A percentile compares a stretch with the other conserved stretches of the same genome.
These are phyloP conservation scores for Phlebiopsis flavidoalba DNA, from an alignment of 768 basidiomycete species.

Conservation along the genomic window DNA sequence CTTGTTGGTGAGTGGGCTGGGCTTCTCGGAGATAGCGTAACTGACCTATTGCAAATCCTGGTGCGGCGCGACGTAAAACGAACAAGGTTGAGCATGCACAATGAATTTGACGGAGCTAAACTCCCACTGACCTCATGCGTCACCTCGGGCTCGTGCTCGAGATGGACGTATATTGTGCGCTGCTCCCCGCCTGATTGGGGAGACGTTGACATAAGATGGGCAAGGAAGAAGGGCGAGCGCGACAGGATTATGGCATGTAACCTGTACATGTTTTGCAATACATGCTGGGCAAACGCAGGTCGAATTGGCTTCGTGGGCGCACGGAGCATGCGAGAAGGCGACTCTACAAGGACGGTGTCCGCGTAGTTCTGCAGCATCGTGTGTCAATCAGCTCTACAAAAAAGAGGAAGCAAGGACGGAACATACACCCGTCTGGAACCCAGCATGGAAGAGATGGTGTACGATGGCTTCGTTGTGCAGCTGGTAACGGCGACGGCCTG, in stretches of 20 bases:
- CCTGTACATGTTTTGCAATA: slow-evolving; percentile 68
- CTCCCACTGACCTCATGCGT: slow-evolving; percentile 69
- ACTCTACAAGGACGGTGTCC: slow-evolving; percentile 73
- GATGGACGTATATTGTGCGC: slow-evolving; percentile 65
- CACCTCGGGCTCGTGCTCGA: slow-evolving; percentile 77
- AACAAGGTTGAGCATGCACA: not conserved
- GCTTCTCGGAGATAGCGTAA: not conserved
- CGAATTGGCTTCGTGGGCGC: not conserved
- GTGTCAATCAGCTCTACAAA: not conserved
- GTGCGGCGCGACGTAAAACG: not conserved
- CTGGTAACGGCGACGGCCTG: slow-evolving; percentile 41
- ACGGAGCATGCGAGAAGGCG: not conserved
- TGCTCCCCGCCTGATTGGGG: slow-evolving; percentile 61
- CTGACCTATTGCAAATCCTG: slow-evolving; percentile 73
- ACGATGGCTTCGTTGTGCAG: slow-evolving; percentile 74
- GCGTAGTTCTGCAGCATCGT: slow-evolving; percentile 59
- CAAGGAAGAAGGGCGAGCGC: slow-evolving; percentile 82
- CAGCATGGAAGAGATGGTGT: slow-evolving; percentile 71
- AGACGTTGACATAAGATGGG: slow-evolving; percentile 82
- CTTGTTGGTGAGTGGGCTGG: not conserved
- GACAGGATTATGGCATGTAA: slow-evolving; percentile 85
- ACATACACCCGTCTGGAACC: slow-evolving; percentile 80
- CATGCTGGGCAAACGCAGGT: slow-evolving; percentile 42
- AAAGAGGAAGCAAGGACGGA: not conserved
- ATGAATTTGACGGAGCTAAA: not conserved